These are phyloP conservation scores for Teunomyces cretensis DNA, from an alignment of 805 yeast species.

Conservation along the genomic window DNA sequence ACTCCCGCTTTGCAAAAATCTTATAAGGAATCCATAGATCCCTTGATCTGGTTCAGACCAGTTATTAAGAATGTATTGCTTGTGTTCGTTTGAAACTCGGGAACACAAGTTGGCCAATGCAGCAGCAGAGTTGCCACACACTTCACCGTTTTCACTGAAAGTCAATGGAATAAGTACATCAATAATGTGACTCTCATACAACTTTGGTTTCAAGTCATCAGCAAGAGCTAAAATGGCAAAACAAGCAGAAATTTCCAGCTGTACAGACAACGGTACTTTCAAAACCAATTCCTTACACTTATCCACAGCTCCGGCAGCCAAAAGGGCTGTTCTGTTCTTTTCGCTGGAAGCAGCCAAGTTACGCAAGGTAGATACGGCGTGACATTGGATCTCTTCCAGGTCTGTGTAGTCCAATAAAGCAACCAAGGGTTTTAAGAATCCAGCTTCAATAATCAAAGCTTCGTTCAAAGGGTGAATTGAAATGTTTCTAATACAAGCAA, in stretches of 20 bases:
- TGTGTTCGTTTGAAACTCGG: slow-evolving; percentile 74
- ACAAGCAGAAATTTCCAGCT: slow-evolving; percentile 95
- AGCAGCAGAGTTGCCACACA: slow-evolving; percentile 97
- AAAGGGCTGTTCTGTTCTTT: slow-evolving; percentile 83
- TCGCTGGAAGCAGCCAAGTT: slow-evolving; percentile 95
- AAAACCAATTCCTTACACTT: slow-evolving; percentile 87
- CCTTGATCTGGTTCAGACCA: slow-evolving; percentile 87
- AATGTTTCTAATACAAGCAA: slow-evolving; percentile 96
- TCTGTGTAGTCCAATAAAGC: slow-evolving; percentile 78
- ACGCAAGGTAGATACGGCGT: slow-evolving; percentile 93
- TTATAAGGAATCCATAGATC: slow-evolving; percentile 74
- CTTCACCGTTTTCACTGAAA: slow-evolving; percentile 83
- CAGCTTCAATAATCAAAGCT: slow-evolving; percentile 93
- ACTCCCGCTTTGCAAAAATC: slow-evolving; percentile 80
- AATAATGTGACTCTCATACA: slow-evolving; percentile 79
- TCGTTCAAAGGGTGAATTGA: slow-evolving; percentile 97
- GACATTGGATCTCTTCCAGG: slow-evolving; percentile 96
- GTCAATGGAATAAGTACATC: slow-evolving; percentile 92
- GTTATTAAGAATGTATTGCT: slow-evolving; percentile 65
- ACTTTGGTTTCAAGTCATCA: slow-evolving; percentile 84
- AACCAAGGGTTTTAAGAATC: slow-evolving; percentile 89
- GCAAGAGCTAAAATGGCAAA: slow-evolving; percentile 95
- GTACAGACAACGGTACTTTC: slow-evolving; percentile 85
- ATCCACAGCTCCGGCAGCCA: slow-evolving; percentile 93
- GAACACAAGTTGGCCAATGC: slow-evolving; percentile 95